phyloP scores from a whole-genome alignment of 78 protist species.

The Bigelowiella natans region DNA sequence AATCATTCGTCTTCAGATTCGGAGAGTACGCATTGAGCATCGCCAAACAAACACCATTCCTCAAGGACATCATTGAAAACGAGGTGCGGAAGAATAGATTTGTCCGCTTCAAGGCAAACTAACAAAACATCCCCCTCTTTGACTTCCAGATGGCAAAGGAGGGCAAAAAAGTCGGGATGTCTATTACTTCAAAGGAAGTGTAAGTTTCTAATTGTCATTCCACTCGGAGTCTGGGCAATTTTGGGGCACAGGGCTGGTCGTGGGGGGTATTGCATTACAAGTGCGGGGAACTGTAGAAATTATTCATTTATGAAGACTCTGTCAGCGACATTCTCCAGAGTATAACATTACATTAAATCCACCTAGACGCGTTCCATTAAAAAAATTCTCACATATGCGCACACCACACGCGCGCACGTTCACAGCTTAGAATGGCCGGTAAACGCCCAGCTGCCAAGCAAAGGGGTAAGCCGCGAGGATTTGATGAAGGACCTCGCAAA shows the following conservation, averaged over 20 bases:
- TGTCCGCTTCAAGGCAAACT: too few relatives aligned
- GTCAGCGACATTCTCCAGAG: too few relatives aligned
- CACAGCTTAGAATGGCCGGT: not conserved
- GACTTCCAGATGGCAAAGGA: not conserved
- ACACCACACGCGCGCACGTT: not conserved
- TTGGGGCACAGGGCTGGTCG: too few relatives aligned
- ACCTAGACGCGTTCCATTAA: too few relatives aligned
- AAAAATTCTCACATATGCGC: not conserved
- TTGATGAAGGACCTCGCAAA: not conserved
- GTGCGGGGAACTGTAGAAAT: not conserved
- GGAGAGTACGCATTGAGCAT: not conserved
- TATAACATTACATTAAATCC: too few relatives aligned
- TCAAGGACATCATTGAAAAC: not conserved
- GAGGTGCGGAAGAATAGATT: not conserved
- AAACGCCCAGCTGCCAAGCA: not conserved
- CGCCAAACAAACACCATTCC: not conserved
- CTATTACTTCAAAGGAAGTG: not conserved
- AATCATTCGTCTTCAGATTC: not conserved
- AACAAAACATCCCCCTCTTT: too few relatives aligned
- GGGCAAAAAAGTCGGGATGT: not conserved
- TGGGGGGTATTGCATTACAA: not conserved
- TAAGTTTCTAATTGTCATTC: too few relatives aligned
- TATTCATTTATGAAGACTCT: not conserved
- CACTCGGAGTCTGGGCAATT: too few relatives aligned
- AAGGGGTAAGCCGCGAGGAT: not conserved